Percentiles rank a stretch among this genome's conserved stretches.
These are phyloP conservation scores for Agastache rugosa DNA, from an alignment of 257 asterid species.

Conservation along the genomic window DNA sequence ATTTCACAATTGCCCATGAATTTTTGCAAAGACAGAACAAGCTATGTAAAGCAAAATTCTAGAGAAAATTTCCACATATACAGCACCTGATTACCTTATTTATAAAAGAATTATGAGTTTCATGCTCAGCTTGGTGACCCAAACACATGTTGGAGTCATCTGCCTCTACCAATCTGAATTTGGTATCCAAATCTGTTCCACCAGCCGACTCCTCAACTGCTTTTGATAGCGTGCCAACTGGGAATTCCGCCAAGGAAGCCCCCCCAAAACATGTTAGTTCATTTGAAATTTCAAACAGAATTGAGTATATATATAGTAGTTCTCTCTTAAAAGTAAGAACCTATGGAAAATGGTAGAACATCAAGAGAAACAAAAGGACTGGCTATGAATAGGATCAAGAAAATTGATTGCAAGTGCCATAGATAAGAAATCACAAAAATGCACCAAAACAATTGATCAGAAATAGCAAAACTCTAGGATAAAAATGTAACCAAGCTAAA, in stretches of 20 bases:
- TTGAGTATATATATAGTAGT: constrained; percentile 5
- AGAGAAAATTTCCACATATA: constrained; percentile 7
- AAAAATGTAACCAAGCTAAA: neutral
- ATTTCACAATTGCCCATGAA: neutral
- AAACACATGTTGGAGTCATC: constrained; percentile 52
- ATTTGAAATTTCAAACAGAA: constrained; percentile 28
- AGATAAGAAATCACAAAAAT: constrained; percentile 23
- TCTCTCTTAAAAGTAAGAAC: constrained; percentile 17
- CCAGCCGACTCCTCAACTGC: constrained; percentile 52
- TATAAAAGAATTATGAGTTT: constrained; percentile 32
- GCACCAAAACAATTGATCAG: constrained; percentile 18
- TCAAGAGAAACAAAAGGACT: neutral
- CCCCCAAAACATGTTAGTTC: constrained; percentile 33
- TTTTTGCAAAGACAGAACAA: neutral
- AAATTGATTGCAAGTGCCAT: constrained; percentile 12
- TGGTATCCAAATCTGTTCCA: constrained; percentile 60
- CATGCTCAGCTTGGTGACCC: constrained; percentile 47
- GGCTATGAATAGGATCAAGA: constrained; percentile 2
- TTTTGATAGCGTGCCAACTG: constrained; percentile 62
- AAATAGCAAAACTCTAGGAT: constrained; percentile 14
- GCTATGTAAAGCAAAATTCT: constrained; percentile 13
- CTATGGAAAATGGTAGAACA: constrained; percentile 22
- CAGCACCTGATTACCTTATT: constrained; percentile 53
- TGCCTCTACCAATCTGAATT: constrained; percentile 58
- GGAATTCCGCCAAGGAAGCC: constrained; percentile 37